Evolutionary conservation across 208 protist species (phyloP).

Genomic region (Trypanosoma grayi): DNA sequence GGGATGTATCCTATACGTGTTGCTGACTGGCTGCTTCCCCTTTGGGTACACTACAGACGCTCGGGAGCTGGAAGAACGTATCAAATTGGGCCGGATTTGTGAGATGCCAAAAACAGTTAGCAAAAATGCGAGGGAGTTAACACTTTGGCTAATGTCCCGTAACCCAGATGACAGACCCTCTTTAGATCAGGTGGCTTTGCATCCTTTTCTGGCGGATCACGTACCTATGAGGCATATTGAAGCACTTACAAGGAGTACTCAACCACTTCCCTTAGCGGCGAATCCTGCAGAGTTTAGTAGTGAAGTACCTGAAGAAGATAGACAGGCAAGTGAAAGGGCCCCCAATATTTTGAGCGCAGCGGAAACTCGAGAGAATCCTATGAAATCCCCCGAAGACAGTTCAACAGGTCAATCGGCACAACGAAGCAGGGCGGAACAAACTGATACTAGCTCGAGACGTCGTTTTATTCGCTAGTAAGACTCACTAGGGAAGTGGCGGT

Average conservation of each 20-base stretch:
- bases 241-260: conserved; percentile 36
- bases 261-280: conserved; percentile 32
- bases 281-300: conserved; percentile 73
- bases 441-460: conserved; percentile 1
- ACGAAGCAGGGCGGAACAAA: not conserved
- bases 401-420: not conserved
- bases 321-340: conserved; percentile 5
- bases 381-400: not conserved
- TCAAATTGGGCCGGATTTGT: conserved; percentile 45
- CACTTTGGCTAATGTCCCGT: conserved; percentile 56
- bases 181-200: conserved; percentile 62
- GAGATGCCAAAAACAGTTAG: conserved; percentile 57
- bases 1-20: conserved; percentile 80
- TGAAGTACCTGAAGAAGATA: conserved; percentile 37
- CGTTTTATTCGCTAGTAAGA: conserved; percentile 8
- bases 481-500: not conserved
- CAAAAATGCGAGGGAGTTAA: conserved; percentile 53
- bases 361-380: not conserved
- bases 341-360: not conserved
- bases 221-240: conserved; percentile 43
- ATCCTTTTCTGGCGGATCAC: conserved; percentile 62
- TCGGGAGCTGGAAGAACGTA: conserved; percentile 46
- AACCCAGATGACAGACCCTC: conserved; percentile 56
- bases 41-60: conserved; percentile 73
- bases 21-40: conserved; percentile 82